Evolutionary conservation across 2,329 filamentous ascomycete genomes (phyloP).

Genomic region (Coniochaeta sp.): DNA sequence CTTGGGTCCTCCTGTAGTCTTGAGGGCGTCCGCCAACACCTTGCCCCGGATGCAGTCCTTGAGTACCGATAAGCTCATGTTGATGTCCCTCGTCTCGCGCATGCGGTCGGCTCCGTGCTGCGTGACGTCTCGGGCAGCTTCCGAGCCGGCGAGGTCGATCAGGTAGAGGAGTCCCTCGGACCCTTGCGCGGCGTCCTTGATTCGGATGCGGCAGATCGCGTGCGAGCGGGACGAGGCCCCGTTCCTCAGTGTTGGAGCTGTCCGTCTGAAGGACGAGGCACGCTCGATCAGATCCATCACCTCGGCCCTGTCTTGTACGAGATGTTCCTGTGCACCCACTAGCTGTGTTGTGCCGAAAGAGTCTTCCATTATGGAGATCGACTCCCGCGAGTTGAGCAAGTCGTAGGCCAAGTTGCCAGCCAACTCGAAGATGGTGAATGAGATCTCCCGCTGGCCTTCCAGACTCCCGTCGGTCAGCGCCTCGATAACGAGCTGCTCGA

Average conservation of each 20-base stretch:
- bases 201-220: conserved; percentile 38
- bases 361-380: conserved; percentile 38
- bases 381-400: conserved; percentile 32
- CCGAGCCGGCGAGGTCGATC: conserved; percentile 41
- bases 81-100: conserved; percentile 40
- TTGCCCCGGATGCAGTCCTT: conserved; percentile 46
- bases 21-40: conserved; percentile 7
- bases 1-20: conserved; percentile 1
- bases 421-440: conserved; percentile 13
- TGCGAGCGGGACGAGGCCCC: conserved; percentile 41
- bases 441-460: conserved; percentile 13
- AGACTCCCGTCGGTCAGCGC: conserved; percentile 15
- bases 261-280: conserved; percentile 31
- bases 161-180: conserved; percentile 37
- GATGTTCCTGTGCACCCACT: conserved; percentile 32
- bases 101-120: conserved; percentile 34
- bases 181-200: conserved; percentile 22
- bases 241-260: conserved; percentile 37
- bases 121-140: conserved; percentile 34
- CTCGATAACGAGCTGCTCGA: conserved; percentile 32
- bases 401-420: conserved; percentile 16
- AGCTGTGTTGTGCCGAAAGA: conserved; percentile 35
- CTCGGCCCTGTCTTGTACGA: conserved; percentile 19
- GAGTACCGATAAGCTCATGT: conserved; percentile 38
- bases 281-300: conserved; percentile 26